These are phyloP conservation scores for Saccharomycopsis lassenensis DNA, from an alignment of 805 yeast genomes.

Conservation along the genomic window DNA sequence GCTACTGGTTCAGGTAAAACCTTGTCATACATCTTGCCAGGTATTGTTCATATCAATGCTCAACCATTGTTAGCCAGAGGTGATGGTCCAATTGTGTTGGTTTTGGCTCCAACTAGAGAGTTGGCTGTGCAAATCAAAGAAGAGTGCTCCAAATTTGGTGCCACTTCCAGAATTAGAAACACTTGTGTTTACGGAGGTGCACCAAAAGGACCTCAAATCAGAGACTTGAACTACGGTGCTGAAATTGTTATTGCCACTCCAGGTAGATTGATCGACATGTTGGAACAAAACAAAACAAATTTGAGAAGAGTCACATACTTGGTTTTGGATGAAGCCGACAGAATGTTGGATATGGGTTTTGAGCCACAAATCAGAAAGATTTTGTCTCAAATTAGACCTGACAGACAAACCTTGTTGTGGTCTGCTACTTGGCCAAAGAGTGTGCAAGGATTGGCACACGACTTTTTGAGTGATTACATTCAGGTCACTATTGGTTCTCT, in stretches of 20 bases:
- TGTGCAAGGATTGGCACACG: conserved; percentile 86
- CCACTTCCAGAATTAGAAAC: conserved; percentile 86
- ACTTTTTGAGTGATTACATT: conserved; percentile 83
- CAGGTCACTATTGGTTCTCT: conserved; percentile 95
- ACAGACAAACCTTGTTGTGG: conserved; percentile 99
- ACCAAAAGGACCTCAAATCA: conserved; percentile 94
- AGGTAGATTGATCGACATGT: conserved; percentile 96
- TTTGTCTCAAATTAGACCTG: conserved; percentile 97
- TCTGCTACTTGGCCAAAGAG: conserved; percentile 99
- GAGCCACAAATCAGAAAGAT: conserved; percentile 99
- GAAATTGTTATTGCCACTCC: conserved; percentile 98
- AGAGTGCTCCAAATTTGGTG: conserved; percentile 93
- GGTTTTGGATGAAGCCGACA: conserved; percentile 97
- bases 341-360: conserved; percentile 99
- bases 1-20: conserved; percentile 99
- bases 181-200: conserved; percentile 99
- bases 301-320: conserved; percentile 92
- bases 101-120: conserved; percentile 97
- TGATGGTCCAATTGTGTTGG: conserved; percentile 95
- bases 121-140: conserved; percentile 94
- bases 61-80: conserved; percentile 90
- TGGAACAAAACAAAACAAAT: conserved; percentile 90
- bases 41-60: conserved; percentile 95
- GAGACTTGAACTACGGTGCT: conserved; percentile 90
- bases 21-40: conserved; percentile 90